Base-by-base conservation (phyloP, 1,284 basidiomycete species). In the Sutorius eximius region DNA sequence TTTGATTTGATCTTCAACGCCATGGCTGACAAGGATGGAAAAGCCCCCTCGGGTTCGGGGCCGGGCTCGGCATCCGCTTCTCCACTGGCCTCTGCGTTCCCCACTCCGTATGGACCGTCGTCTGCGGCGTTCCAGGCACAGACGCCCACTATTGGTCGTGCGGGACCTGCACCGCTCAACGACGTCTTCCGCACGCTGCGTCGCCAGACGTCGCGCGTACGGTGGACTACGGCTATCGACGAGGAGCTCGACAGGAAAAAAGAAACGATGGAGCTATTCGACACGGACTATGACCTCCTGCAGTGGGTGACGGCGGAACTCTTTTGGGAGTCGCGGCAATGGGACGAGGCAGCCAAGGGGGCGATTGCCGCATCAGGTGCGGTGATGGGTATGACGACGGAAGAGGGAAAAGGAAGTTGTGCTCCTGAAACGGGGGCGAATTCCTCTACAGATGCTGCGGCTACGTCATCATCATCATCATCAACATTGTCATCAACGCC, bases 291-390 rank as follows among this genome's bases (percentile, higher is more conserved):
- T 47, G 81, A 89, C 53, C 76, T 95, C 29, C 74, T 95, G 36
- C 78, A 84, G 41, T 95, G 92, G 92, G 84, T 89, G 12, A 76
- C 81, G 63, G 71, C 75, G 18, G 82, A 88, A 54, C 82, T 94
- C 1, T 93, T 93, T 66, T 78, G 71, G 32, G 79, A 83, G 60
- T 81, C 80, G 3, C 67, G 73, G 59, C 66, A 66, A 47, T 82
- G 78, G 62, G 80, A 82, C 60, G 75, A 75, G 40, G 77, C 73
- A 22, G 79, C 79, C 2, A 72, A 72, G 33, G 66, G 73, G 45
- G 75, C 74, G 8, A 52, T 55, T 5, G 37, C 59, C 0, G 47
- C 53, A 9, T 49, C 53, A n/a, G 16, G 30, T 18, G 16, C 27
- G 0, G 40, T 22, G 0, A 5, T 27, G 24, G 40, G 13, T 16